Evolutionary conservation across 305 asterid genomes (phyloP), one percentile per base, ranked within the genome.

Genomic region (Ilex paraguariensis): DNA sequence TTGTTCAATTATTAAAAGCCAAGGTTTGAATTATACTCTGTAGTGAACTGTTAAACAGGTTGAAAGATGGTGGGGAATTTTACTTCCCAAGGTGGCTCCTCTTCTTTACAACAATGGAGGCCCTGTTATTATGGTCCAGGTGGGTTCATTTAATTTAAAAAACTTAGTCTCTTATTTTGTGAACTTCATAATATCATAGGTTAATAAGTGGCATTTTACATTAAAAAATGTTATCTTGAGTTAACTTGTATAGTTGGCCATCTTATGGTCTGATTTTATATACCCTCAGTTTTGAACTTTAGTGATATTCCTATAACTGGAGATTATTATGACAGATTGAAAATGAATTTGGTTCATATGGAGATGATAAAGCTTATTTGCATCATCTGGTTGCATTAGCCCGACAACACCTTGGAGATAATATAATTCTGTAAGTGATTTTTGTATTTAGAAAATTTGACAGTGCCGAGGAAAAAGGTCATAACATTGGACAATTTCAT

Each of bases 291-390:
- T 66, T 62, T 72, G 50, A 56, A 66, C 44, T 15, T 40, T 32
- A 48, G 56, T 64, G 21, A 66, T 54, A 57, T 59, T 61, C 48
- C 33, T 28, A 6, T 64, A n/a, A 64, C 52, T 63, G 56, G 67
- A 60, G 63, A 57, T 66, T 70, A 61, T 73, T 70, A 65, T 71
- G 66, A 72, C 90, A 92, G 98, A 82, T 92, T 73, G 98, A 92
- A 78, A 92, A 92, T 73, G 98, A 92, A 80, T 92, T 79, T 76
- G 98, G 98, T 75, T 92, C 98, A 46, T 89, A 79, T 50, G 97
- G 97, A 31, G 84, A 84, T 64, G 98, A 92, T 80, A 83, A 84
- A 81, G 84, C 84, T 17, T 92, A 92, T 86, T 81, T 92, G 62
- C 93, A 82, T 77, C 82, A 78, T 77, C 73, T 92, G 88, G 95